Base-by-base conservation (phyloP, 2,329 filamentous ascomycete species). In the Xenoacremonium recifei region DNA sequence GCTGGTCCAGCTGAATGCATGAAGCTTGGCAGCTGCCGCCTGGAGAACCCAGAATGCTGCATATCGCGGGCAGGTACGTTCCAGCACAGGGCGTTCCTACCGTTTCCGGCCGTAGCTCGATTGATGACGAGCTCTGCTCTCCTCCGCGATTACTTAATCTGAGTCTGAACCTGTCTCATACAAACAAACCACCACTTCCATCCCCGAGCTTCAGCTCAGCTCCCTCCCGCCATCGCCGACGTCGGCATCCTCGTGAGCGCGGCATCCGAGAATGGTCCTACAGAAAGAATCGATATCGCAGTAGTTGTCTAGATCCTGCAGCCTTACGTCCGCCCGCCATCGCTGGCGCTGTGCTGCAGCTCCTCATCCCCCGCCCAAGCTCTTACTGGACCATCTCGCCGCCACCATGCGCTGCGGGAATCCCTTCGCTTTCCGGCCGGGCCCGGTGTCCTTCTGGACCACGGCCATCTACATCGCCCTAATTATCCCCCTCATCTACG, bases 391-490 rank as follows among this genome's bases (percentile, higher is more conserved):
- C 30, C 7, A 10, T 17, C 30, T 33, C 7, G 7, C 19, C 33
- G 10, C 29, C 36, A 44, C 35, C 37, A 66, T 67, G 65, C 58
- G 49, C 51, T 42, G 46, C 43, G 48, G 52, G 35, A 83, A 82
- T 48, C 79, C 79, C 2, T 70, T 96, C 59, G 84, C 83, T 46
- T 99, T 97, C 68, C 82, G 81, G 47, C 87, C 89, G 20, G 75
- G 80, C 50, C 84, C 89, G 37, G 92, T 97, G 44, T 91, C 87
- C 25, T 75, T 96, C 61, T 85, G 91, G 72, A 85, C 83, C 31
- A 82, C 82, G 11, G 61, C 82, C 47, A 72, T 89, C 45, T 97
- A 97, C 67, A 72, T 93, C 42, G 86, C 85, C 41, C 69, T 97
- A 35, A 70, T 89, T 58, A 79, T 88, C 31, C 83, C 82, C 44